Evolutionary conservation across 345 rosid species (phyloP).

Genomic region (Pistacia integerrima): DNA sequence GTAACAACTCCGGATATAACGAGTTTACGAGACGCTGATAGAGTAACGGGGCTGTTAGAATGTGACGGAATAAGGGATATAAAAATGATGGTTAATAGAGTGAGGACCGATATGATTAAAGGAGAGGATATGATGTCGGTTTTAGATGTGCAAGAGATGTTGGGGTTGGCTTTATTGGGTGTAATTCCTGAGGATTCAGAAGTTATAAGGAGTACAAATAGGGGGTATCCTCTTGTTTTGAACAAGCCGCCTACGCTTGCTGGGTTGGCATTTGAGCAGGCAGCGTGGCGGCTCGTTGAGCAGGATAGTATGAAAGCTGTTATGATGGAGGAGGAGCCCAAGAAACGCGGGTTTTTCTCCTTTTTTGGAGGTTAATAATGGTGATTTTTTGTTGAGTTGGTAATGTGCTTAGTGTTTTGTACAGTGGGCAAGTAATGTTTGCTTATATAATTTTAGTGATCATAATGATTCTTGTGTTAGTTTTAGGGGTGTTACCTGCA

Average conservation of each 20-base stretch:
- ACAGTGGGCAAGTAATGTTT: slow-evolving; percentile 34
- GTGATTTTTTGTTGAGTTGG: not conserved
- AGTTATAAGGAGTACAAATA: slow-evolving; percentile 84
- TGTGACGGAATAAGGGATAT: slow-evolving; percentile 95
- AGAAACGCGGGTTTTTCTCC: slow-evolving; percentile 85
- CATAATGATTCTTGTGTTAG: not conserved
- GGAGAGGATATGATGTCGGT: slow-evolving; percentile 99
- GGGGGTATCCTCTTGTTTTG: slow-evolving; percentile 89
- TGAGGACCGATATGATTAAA: slow-evolving; percentile 92
- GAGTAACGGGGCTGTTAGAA: slow-evolving; percentile 81
- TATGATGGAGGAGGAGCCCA: slow-evolving; percentile 93
- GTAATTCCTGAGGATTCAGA: slow-evolving; percentile 92
- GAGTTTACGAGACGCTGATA: slow-evolving; percentile 82
- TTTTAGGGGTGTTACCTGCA: not conserved
- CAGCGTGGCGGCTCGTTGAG: slow-evolving; percentile 98
- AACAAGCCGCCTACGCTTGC: slow-evolving; percentile 93
- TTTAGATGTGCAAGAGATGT: slow-evolving; percentile 91
- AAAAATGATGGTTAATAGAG: slow-evolving; percentile 92
- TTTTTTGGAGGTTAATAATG: slow-evolving; percentile 65
- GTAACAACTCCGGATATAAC: slow-evolving; percentile 96
- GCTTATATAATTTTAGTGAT: slow-evolving; percentile 2
- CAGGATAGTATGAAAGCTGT: slow-evolving; percentile 98
- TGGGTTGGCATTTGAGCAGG: slow-evolving; percentile 95
- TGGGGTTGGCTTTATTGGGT: slow-evolving; percentile 79
- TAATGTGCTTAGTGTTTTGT: slow-evolving; percentile 18